These are phyloP conservation scores for Cicer pinnatifidum DNA, from an alignment of 306 rosid species.

Conservation along the genomic window DNA sequence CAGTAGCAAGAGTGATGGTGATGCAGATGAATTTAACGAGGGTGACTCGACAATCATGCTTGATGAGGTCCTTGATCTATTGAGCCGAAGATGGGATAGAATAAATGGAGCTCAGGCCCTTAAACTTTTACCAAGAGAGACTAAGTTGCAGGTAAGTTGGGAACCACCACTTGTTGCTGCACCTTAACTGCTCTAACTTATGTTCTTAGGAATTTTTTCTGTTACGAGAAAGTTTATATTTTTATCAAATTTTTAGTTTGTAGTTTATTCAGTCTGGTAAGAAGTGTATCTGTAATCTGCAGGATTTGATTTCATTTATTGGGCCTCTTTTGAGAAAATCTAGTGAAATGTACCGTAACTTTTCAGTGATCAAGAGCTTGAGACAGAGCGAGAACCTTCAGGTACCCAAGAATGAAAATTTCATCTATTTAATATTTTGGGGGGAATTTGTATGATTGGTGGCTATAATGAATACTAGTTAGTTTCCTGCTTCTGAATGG, in stretches of 20 bases:
- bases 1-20: conserved; percentile 89
- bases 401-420: conserved; percentile 50
- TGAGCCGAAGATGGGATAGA: conserved; percentile 91
- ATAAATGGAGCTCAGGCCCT: conserved; percentile 97
- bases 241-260: conserved; percentile 3
- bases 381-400: conserved; percentile 92
- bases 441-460: conserved; percentile 14
- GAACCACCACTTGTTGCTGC: conserved; percentile 34
- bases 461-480: conserved; percentile 7
- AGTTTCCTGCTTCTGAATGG: conserved; percentile 24
- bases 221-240: conserved; percentile 11
- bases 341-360: conserved; percentile 85
- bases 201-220: conserved; percentile 22
- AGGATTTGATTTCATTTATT: conserved; percentile 91
- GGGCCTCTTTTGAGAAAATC: conserved; percentile 95
- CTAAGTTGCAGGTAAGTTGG: conserved; percentile 81
- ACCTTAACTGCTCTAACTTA: conserved; percentile 19
- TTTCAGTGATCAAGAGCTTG: conserved; percentile 86
- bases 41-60: conserved; percentile 79
- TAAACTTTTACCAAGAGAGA: conserved; percentile 89
- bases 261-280: conserved; percentile 40
- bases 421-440: conserved; percentile 14
- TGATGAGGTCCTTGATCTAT: conserved; percentile 85
- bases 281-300: conserved; percentile 49
- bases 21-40: conserved; percentile 71